Base-by-base conservation (phyloP, 2,329 filamentous ascomycete genomes). In the Hypoxylon rubiginosum region DNA sequence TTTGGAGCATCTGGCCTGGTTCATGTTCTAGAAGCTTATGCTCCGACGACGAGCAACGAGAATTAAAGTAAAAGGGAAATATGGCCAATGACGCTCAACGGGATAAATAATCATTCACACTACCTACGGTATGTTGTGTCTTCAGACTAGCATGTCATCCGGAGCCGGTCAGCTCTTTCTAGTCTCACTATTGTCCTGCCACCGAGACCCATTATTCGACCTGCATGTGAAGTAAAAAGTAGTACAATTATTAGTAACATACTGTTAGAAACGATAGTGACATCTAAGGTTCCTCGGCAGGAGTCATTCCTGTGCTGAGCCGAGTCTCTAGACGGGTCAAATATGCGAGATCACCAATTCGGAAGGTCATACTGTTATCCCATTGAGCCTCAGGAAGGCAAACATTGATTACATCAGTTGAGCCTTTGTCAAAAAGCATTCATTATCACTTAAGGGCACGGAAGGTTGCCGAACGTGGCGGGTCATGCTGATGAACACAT, bases 401-500 rank as follows among this genome's bases (percentile, higher is more conserved):
- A 50, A 50, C 46, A 50, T 17, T 4, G 15, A 3, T n/a, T 48
- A 17, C 13, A 17, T 32, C 15, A 17, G 13, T 30, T 50, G 9
- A 26, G 13, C 9, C 9, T 26, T 17, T n/a, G 30, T 28, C 8
- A 19, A 13, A 4, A 24, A 50, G 24, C 5, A 9, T 28, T n/a
- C 24, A 8, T 17, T 17, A 8, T 50, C 26, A 32, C 26, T 6
- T 17, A 13, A 26, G 15, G 32, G 1, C 46, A 50, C 26, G 13
- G n/a, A 30, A 9, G 5, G 9, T 17, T 19, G 9, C 26, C 26
- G 13, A 17, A n/a, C 26, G 26, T 4, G 26, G 46, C 26, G 1
- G 26, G 26, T 13, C 2, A 53, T 2, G 7, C 54, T 53, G n/a
- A 67, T 55, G 46, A 60, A 68, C 45, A 64, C 54, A 56, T 30